These are phyloP conservation scores for Paraphaeosphaeria sporulosa DNA, from an alignment of 2,329 filamentous ascomycete genomes.

Conservation along the genomic window DNA sequence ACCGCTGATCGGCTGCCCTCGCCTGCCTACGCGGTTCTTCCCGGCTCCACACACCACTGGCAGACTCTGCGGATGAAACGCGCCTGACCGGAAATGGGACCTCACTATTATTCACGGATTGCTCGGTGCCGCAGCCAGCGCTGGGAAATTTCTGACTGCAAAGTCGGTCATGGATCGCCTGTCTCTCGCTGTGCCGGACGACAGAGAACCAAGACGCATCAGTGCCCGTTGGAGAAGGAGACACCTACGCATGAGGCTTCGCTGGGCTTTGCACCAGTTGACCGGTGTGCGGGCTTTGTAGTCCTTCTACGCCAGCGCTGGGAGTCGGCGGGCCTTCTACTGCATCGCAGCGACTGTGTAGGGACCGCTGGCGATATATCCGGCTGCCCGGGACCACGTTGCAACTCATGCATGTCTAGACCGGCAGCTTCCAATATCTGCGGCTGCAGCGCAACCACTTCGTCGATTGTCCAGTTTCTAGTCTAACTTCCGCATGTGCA, in stretches of 20 bases:
- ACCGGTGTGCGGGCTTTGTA: no score
- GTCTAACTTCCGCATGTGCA: not conserved
- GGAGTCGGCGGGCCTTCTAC: no score
- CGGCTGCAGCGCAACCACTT: slow-evolving; percentile 8
- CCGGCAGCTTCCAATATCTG: slow-evolving; percentile 1
- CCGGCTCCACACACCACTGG: slow-evolving; percentile 2
- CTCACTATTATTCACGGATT: not conserved
- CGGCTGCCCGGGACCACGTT: not conserved
- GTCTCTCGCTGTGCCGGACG: not conserved
- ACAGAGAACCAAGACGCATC: no score
- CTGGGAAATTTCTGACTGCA: slow-evolving; percentile 1
- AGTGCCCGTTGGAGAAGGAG: no score
- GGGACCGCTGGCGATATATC: not conserved
- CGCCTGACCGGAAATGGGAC: slow-evolving; percentile 15
- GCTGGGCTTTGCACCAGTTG: no score
- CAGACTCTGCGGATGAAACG: slow-evolving; percentile 19
- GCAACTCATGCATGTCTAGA: slow-evolving; percentile 5
- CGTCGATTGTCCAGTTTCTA: not conserved
- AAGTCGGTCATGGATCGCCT: not conserved
- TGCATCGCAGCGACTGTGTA: no score
- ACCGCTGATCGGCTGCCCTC: slow-evolving; percentile 8
- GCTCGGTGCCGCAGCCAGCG: slow-evolving; percentile 8
- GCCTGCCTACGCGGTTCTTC: slow-evolving; percentile 3
- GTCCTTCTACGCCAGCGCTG: no score
- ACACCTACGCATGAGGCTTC: no score